Conservation (phyloP, 2,329 filamentous ascomycete species). For the Lasiodiplodia sp. region DNA sequence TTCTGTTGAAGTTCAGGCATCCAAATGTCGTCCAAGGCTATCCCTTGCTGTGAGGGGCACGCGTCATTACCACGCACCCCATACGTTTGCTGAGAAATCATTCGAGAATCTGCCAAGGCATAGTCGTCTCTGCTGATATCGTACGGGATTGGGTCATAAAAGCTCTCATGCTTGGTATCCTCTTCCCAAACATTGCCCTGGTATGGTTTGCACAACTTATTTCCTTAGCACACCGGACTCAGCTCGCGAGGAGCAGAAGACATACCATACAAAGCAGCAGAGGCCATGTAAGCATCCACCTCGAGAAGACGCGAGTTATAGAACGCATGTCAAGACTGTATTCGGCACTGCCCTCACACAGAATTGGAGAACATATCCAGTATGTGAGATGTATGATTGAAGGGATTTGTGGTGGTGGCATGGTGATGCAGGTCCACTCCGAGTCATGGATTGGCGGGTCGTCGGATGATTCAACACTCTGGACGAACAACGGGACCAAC, state of each 20-base stretch:
- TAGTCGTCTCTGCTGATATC: too few species aligned
- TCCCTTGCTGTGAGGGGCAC: too few species aligned
- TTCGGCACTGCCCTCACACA: neutral
- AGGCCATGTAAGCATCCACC: neutral
- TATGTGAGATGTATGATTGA: constrained; percentile 6
- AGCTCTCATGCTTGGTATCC: neutral
- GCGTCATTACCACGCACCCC: too few species aligned
- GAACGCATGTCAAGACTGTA: neutral
- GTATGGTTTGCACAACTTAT: neutral
- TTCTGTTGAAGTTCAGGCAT: too few species aligned
- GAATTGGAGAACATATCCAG: constrained; percentile 10
- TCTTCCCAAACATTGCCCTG: neutral
- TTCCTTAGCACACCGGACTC: neutral
- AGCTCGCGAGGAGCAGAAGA: neutral
- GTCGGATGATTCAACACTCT: neutral
- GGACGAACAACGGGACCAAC: constrained; percentile 2
- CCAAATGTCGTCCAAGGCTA: too few species aligned
- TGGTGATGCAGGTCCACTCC: neutral
- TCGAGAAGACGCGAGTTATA: neutral
- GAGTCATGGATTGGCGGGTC: neutral
- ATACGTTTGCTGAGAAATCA: too few species aligned
- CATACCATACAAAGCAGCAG: constrained; percentile 2
- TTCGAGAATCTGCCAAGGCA: too few species aligned
- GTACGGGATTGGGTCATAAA: neutral
- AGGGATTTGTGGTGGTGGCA: neutral